Evolutionary conservation across 2,329 filamentous ascomycete genomes (phyloP).

Genomic region (Sporothrix pallida): DNA sequence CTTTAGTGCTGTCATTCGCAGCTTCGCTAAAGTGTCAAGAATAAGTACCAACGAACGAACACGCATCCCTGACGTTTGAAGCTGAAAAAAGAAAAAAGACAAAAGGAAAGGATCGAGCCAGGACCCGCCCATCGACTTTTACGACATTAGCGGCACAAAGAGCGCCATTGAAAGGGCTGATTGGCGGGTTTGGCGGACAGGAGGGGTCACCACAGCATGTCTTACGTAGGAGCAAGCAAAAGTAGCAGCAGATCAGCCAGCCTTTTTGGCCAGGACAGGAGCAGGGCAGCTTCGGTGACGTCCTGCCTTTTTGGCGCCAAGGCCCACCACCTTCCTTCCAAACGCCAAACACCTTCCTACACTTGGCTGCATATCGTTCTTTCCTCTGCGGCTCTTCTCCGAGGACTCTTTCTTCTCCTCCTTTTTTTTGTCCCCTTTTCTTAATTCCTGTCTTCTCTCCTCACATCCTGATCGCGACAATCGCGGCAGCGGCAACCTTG

Average conservation of each 20-base stretch:
- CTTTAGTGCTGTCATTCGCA: no score
- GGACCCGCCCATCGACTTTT: constrained; percentile 15
- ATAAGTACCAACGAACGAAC: no score
- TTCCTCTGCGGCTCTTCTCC: neutral
- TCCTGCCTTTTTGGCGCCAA: constrained; percentile 18
- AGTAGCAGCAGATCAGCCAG: neutral
- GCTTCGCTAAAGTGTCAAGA: no score
- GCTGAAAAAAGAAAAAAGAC: no score
- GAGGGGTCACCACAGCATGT: constrained; percentile 12
- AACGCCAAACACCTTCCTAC: neutral
- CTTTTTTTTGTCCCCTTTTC: neutral
- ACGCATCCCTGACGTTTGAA: no score
- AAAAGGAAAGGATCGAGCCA: neutral
- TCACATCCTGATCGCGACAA: neutral
- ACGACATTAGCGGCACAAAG: neutral
- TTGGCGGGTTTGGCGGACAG: neutral
- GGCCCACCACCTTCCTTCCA: constrained; percentile 10
- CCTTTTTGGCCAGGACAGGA: neutral
- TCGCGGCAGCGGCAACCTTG: no score
- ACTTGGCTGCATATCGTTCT: neutral
- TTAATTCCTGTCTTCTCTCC: neutral
- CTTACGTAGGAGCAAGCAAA: constrained; percentile 23
- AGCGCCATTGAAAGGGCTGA: neutral
- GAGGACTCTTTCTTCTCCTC: neutral
- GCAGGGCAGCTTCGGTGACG: constrained; percentile 2